These are phyloP conservation scores for Talaromyces amestolkiae DNA, from an alignment of 2,329 filamentous ascomycete genomes.

Conservation along the genomic window DNA sequence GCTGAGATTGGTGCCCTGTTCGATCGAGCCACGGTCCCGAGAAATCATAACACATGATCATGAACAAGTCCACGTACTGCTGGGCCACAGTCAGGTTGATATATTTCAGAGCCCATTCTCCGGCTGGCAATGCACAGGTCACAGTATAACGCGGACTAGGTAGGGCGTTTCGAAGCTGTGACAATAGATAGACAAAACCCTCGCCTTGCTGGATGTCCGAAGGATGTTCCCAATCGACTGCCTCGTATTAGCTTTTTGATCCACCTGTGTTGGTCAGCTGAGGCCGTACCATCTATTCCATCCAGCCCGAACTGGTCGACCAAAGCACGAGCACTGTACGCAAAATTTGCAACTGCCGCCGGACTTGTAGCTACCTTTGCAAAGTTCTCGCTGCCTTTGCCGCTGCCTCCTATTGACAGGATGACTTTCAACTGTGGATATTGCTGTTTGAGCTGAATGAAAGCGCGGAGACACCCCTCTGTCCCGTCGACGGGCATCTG, in stretches of 20 bases:
- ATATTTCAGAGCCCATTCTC: slow-evolving; percentile 62
- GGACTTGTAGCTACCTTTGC: slow-evolving; percentile 63
- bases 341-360: slow-evolving; percentile 66
- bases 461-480: slow-evolving; percentile 68
- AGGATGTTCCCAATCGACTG: slow-evolving; percentile 81
- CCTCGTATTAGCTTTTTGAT: neutral
- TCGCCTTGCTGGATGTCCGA: slow-evolving; percentile 63
- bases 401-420: slow-evolving; percentile 70
- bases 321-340: slow-evolving; percentile 62
- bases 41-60: slow-evolving; percentile 80
- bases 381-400: slow-evolving; percentile 63
- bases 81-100: slow-evolving; percentile 65
- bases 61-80: slow-evolving; percentile 69
- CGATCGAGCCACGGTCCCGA: slow-evolving; percentile 66
- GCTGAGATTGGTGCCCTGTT: slow-evolving; percentile 72
- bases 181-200: slow-evolving; percentile 68
- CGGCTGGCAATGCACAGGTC: slow-evolving; percentile 69
- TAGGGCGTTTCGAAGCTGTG: slow-evolving; percentile 64
- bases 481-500: slow-evolving; percentile 70
- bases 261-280: neutral
- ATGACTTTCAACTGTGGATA: slow-evolving; percentile 72
- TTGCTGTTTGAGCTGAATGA: slow-evolving; percentile 68
- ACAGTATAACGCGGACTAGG: slow-evolving; percentile 67
- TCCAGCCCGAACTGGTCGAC: slow-evolving; percentile 70
- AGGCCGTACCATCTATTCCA: slow-evolving; percentile 67